Evolutionary conservation across 1,139 yeast species (phyloP), one percentile per base, ranked within the genome.

Genomic region (Pichia sp.): DNA sequence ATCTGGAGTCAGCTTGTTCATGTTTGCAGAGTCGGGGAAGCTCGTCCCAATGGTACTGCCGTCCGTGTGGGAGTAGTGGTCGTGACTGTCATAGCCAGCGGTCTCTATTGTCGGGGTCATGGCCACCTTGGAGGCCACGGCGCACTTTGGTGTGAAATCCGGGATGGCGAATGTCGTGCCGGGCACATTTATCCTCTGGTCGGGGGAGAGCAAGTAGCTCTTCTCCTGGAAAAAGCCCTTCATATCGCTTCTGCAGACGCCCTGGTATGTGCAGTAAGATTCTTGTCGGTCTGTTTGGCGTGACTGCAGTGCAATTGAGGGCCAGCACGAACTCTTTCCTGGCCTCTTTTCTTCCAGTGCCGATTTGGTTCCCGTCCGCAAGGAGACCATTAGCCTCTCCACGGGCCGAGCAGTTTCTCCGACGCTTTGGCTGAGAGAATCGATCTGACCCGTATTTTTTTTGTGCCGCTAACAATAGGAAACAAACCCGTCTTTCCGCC

Each of bases 161-260:
- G 31, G 34, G 30, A 41, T 23, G 28, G 44, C 44, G 21, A 12
- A 23, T 13, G 37, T 34, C 12, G 46, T n/a, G 12, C 12, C 19
- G 2, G 42, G n/a, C 12, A 23, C 37, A 26, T 12, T 34, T 3
- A 43, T 19, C n/a, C 44, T 16, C 6, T 46, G 46, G 18, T 49
- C 52, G 12, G 52, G 52, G 6, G 49, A 45, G 9, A 42, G 21
- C 7, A n/a, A 31, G 25, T 40, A 34, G 8, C 34, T 10, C 12
- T 23, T 47, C 6, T 42, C 50, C 4, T 47, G 46, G 3, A 47
- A n/a, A 21, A 47, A 47, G 2, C 46, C 21, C 25, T 41, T 47
- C 50, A 47, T 47, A 2, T 6, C n/a, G 18, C n/a, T 10, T 7
- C 19, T 6, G 6, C n/a, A 43, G 8, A 23, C 6, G 18, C 12